A percentile compares a stretch with the other conserved stretches of the same genome.
These are phyloP conservation scores for Mortierella sp. DNA, from an alignment of 371 early-diverging fungal species.

Conservation along the genomic window DNA sequence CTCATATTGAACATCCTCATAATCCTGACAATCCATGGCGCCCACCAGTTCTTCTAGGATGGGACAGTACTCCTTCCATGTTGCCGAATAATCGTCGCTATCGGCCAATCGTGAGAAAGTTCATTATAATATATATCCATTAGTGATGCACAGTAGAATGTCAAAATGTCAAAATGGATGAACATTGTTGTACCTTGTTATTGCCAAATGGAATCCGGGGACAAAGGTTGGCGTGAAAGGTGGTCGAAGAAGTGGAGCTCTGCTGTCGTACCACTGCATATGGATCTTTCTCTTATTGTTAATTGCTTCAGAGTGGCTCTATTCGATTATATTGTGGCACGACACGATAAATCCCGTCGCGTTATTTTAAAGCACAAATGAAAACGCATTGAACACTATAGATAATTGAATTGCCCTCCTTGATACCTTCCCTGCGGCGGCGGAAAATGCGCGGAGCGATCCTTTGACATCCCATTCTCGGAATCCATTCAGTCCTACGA, in stretches of 20 bases:
- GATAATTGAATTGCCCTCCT: neutral
- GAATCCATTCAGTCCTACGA: slow-evolving; percentile 42
- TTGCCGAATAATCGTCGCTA: slow-evolving; percentile 23
- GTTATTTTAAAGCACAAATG: neutral
- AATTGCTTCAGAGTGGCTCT: neutral
- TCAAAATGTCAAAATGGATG: neutral
- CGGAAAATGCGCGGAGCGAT: slow-evolving; percentile 9
- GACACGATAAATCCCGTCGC: neutral
- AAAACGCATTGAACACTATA: neutral
- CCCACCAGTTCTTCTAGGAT: slow-evolving; percentile 28
- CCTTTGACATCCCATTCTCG: slow-evolving; percentile 55
- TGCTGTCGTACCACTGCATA: slow-evolving; percentile 42
- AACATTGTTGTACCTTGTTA: slow-evolving; percentile 32
- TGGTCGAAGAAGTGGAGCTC: slow-evolving; percentile 49
- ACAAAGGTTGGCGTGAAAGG: slow-evolving; percentile 50
- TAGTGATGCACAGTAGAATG: neutral
- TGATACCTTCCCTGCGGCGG: slow-evolving; percentile 22
- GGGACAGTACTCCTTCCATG: slow-evolving; percentile 44
- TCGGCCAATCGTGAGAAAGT: neutral
- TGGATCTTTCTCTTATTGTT: slow-evolving; percentile 16
- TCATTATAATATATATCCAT: neutral
- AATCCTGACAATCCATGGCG: slow-evolving; percentile 38
- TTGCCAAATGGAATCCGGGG: slow-evolving; percentile 48
- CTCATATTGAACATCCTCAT: slow-evolving; percentile 1
- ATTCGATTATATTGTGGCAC: neutral